A percentile compares a stretch with the other conserved stretches of the same genome.
phyloP scores from a whole-genome alignment of 2,329 filamentous ascomycete species.

The Alternaria sp. region DNA sequence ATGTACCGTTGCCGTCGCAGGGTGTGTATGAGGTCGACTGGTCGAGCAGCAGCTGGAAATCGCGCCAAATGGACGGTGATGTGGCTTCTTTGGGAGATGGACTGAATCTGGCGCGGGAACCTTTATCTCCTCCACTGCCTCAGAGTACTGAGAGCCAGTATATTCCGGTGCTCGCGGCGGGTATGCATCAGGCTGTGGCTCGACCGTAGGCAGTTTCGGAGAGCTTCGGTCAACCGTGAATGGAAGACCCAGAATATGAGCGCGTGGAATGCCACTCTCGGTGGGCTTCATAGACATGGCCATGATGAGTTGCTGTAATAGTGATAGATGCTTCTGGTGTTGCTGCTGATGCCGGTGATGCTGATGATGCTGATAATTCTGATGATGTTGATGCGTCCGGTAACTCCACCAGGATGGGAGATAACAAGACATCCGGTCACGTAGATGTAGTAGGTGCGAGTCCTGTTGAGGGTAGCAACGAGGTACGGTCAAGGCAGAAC shows the following conservation, averaged over 20 bases:
- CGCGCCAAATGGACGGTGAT: background rate
- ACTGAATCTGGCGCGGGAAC: background rate
- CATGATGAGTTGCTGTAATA: slow-evolving; percentile 14
- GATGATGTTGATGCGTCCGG: slow-evolving; percentile 7
- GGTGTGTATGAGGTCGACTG: background rate
- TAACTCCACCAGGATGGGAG: background rate
- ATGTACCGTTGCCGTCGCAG: background rate
- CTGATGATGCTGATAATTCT: slow-evolving; percentile 2
- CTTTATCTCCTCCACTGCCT: background rate
- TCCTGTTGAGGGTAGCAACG: background rate
- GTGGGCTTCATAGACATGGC: background rate
- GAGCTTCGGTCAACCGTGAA: background rate
- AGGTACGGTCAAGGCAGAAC: background rate
- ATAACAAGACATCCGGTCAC: background rate
- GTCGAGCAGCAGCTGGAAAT: background rate
- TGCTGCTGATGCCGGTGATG: background rate
- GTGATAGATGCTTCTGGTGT: slow-evolving; percentile 11
- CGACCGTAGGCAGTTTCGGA: background rate
- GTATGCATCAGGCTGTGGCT: background rate
- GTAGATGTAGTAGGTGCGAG: background rate
- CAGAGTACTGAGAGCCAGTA: background rate
- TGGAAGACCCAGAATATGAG: background rate
- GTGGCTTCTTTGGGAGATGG: background rate
- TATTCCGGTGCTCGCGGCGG: background rate
- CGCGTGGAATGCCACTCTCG: background rate